phyloP scores from a whole-genome alignment of 2,329 filamentous ascomycete genomes.

The Hawksworthiomyces lignivorus region DNA sequence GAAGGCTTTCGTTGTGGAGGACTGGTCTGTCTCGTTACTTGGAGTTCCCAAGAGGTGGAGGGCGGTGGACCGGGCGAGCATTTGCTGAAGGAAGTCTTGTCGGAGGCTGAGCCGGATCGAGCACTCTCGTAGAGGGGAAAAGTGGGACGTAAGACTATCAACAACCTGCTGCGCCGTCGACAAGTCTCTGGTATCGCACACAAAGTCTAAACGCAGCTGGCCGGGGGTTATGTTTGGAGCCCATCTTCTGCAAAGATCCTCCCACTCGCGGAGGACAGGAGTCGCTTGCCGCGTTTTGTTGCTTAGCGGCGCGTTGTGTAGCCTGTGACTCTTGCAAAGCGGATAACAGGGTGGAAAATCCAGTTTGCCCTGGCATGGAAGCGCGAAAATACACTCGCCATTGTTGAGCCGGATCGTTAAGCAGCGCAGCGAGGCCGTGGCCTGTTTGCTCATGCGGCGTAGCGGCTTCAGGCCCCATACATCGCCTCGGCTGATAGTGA shows the following conservation, averaged over 20 bases:
- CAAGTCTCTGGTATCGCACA: not conserved
- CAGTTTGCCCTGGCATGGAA: too few relatives aligned
- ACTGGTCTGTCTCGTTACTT: too few relatives aligned
- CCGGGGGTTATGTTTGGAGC: not conserved
- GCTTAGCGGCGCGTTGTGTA: not conserved
- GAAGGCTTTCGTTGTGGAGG: not conserved
- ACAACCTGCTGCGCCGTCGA: not conserved
- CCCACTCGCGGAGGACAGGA: not conserved
- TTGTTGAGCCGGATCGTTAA: not conserved
- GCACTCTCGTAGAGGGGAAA: not conserved
- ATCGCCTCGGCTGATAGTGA: constrained; percentile 2
- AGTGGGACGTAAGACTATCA: not conserved
- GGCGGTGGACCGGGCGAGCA: too few relatives aligned
- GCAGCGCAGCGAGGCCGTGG: not conserved
- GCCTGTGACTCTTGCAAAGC: not conserved
- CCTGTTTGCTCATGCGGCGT: not conserved
- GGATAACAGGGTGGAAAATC: not conserved
- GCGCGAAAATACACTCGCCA: not conserved
- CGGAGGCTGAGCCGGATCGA: not conserved
- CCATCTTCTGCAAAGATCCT: not conserved
- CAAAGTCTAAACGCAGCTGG: constrained; percentile 2
- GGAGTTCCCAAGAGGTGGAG: too few relatives aligned
- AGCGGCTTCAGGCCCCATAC: not conserved
- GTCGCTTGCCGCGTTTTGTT: not conserved
- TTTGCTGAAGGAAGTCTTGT: not conserved